A percentile compares a stretch with the other conserved stretches of the same genome.
These are phyloP conservation scores for Evansstolkia leycettana DNA, from an alignment of 495 filamentous ascomycete species.

Conservation along the genomic window DNA sequence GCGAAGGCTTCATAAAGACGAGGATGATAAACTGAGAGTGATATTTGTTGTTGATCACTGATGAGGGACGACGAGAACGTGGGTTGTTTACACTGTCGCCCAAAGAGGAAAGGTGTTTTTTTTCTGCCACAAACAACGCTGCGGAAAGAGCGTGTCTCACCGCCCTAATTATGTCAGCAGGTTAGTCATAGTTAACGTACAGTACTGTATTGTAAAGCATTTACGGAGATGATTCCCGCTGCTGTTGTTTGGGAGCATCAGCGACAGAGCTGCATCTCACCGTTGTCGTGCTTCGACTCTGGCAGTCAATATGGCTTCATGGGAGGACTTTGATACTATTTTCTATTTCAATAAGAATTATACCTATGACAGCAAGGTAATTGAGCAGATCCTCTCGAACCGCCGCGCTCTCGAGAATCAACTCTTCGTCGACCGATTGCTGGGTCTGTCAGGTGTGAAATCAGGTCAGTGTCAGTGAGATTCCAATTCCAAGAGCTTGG, in stretches of 20 bases:
- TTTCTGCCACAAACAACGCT: slow-evolving; percentile 27
- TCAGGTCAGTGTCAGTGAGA: slow-evolving; percentile 35
- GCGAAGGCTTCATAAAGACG: background rate
- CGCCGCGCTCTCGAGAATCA: slow-evolving; percentile 51
- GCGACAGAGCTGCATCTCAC: too few species aligned
- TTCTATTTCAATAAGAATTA: slow-evolving; percentile 53
- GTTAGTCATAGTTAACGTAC: too few species aligned
- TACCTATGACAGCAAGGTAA: slow-evolving; percentile 43
- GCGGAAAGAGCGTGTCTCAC: slow-evolving; percentile 11
- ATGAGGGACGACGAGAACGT: slow-evolving; percentile 21
- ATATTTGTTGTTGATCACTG: slow-evolving; percentile 8
- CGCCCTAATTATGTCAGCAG: slow-evolving; percentile 9
- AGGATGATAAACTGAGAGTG: too few species aligned
- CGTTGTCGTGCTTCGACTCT: too few species aligned
- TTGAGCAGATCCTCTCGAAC: slow-evolving; percentile 46
- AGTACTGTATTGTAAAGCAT: slow-evolving; percentile 15
- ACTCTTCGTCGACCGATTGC: slow-evolving; percentile 63
- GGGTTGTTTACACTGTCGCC: slow-evolving; percentile 35
- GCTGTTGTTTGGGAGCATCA: too few species aligned
- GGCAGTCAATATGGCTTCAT: slow-evolving; percentile 23
- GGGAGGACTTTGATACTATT: slow-evolving; percentile 47
- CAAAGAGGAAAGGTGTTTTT: slow-evolving; percentile 22
- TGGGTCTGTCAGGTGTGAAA: slow-evolving; percentile 56
- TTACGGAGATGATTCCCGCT: too few species aligned
- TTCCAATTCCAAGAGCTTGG: background rate